A percentile compares a stretch with the other conserved stretches of the same genome.
phyloP scores from a whole-genome alignment of 768 basidiomycete species.

The Mycena latifolia region DNA sequence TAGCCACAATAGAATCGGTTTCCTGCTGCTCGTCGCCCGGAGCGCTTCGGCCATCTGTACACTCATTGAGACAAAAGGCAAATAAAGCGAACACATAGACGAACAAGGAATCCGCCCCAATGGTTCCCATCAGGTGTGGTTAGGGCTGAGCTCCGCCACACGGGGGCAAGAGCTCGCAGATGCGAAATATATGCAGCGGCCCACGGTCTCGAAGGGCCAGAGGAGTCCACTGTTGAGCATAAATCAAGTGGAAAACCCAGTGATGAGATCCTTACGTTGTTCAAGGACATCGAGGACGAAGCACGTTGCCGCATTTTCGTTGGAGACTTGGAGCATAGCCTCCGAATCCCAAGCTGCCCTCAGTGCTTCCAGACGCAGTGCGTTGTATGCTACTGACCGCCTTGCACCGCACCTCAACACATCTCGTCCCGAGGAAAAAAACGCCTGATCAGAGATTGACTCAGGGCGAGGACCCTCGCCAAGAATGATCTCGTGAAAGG shows the following conservation, averaged over 20 bases:
- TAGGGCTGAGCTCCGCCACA: neutral
- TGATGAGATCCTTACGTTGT: too few relatives aligned
- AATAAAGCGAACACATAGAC: too few relatives aligned
- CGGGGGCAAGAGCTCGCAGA: neutral
- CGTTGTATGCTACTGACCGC: neutral
- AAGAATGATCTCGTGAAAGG: conserved; percentile 20
- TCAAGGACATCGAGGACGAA: conserved; percentile 24
- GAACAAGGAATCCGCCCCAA: too few relatives aligned
- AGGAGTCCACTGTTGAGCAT: neutral
- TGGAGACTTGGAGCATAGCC: conserved; percentile 19
- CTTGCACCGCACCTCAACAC: conserved; percentile 16
- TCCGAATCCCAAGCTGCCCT: conserved; percentile 19
- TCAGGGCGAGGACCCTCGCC: conserved; percentile 19
- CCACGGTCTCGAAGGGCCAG: neutral
- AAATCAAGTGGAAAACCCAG: too few relatives aligned
- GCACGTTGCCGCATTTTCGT: conserved; percentile 29
- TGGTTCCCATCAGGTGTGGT: too few relatives aligned
- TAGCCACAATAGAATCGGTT: neutral
- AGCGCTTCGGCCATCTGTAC: neutral
- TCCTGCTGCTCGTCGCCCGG: neutral
- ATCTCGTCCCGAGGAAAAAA: conserved; percentile 7
- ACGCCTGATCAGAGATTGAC: conserved; percentile 6
- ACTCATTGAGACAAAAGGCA: too few relatives aligned
- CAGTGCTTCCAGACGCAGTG: conserved; percentile 16
- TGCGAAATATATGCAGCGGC: neutral